phyloP scores from a whole-genome alignment of 73 alveolate genomes.

The Tetrahymena borealis region DNA sequence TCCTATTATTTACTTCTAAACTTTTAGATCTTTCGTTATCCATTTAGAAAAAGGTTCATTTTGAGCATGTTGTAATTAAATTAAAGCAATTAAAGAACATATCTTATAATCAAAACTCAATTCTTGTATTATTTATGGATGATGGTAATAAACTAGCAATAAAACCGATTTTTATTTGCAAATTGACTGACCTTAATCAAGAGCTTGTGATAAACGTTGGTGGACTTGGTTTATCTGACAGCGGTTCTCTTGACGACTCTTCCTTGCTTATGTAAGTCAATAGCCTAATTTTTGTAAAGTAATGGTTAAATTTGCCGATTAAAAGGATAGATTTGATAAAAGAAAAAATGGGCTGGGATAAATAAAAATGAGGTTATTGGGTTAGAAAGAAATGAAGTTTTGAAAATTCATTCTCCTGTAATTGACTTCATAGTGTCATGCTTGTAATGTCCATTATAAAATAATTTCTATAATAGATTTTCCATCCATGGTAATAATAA shows the following conservation, averaged over 20 bases:
- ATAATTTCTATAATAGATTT: background rate
- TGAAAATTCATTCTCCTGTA: background rate
- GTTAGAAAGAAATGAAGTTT: background rate
- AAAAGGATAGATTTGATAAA: background rate
- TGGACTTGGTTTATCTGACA: background rate
- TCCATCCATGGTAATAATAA: background rate
- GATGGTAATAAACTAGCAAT: background rate
- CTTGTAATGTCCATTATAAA: background rate
- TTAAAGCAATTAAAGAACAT: no score
- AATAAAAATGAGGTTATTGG: background rate
- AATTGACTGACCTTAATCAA: background rate
- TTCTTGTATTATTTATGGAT: background rate
- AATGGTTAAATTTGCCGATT: background rate
- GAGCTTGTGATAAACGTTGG: slow-evolving; percentile 4
- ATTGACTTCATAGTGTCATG: background rate
- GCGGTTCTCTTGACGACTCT: background rate
- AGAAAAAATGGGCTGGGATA: background rate
- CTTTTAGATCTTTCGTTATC: no score
- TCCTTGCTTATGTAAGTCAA: slow-evolving; percentile 2
- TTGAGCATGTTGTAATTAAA: no score
- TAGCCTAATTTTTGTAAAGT: background rate
- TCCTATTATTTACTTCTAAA: no score
- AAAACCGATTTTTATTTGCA: background rate
- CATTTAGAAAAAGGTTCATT: no score
- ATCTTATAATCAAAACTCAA: background rate